Conservation (phyloP, 768 basidiomycete genomes). For the Bullera alba region DNA sequence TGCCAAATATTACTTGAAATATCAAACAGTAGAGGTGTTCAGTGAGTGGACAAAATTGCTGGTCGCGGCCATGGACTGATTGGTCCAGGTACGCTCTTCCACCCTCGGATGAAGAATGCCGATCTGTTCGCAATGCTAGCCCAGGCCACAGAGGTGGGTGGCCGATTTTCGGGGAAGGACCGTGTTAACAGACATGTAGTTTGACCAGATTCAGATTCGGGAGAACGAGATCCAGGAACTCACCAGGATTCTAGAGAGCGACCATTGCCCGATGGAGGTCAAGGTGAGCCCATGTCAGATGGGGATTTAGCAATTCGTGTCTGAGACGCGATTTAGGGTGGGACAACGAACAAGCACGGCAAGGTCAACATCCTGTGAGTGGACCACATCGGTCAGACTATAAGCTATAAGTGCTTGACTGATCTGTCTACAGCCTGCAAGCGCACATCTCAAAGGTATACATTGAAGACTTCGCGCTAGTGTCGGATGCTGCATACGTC, state of each 20-base stretch:
- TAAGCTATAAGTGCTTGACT: background rate
- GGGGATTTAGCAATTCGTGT: background rate
- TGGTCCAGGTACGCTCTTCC: slow-evolving; percentile 55
- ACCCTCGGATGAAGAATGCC: slow-evolving; percentile 81
- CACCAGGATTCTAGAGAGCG: slow-evolving; percentile 57
- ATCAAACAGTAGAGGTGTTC: slow-evolving; percentile 80
- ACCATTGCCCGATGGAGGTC: slow-evolving; percentile 66
- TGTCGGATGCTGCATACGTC: slow-evolving; percentile 89
- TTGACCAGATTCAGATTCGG: slow-evolving; percentile 87
- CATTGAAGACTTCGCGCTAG: slow-evolving; percentile 91
- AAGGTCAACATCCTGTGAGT: slow-evolving; percentile 81
- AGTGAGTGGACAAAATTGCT: slow-evolving; percentile 46
- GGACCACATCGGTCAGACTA: background rate
- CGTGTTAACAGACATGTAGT: slow-evolving; percentile 51
- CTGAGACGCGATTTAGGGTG: slow-evolving; percentile 52
- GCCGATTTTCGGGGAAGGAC: background rate
- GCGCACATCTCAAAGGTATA: slow-evolving; percentile 70
- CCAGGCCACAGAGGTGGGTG: slow-evolving; percentile 75
- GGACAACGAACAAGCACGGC: slow-evolving; percentile 58
- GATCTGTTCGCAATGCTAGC: slow-evolving; percentile 81
- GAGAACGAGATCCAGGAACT: slow-evolving; percentile 84
- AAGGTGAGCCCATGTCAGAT: slow-evolving; percentile 51
- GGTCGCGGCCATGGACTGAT: background rate
- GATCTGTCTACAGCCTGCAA: slow-evolving; percentile 55
- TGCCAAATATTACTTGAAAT: slow-evolving; percentile 88